These are phyloP conservation scores for Wickerhamiella pararugosa DNA, from an alignment of 1,139 yeast species.

Conservation along the genomic window DNA sequence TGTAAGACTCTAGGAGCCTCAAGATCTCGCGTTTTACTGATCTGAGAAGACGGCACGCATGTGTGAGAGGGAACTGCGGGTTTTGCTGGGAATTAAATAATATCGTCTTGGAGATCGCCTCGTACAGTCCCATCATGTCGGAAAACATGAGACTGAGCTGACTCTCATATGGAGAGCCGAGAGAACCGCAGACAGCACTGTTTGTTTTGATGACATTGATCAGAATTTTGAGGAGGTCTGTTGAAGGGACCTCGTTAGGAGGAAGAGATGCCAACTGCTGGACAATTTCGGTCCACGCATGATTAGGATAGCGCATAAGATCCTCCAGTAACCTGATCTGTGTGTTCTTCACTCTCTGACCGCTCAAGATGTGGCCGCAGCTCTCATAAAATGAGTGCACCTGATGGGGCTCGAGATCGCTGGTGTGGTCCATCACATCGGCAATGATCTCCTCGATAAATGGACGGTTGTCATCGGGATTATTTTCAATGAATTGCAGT, in stretches of 20 bases:
- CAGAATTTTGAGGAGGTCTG: constrained; percentile 82
- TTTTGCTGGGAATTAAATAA: constrained; percentile 68
- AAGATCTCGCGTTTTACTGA: constrained; percentile 91
- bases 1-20: constrained; percentile 76
- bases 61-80: constrained; percentile 82
- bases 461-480: constrained; percentile 78
- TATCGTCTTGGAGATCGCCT: constrained; percentile 70
- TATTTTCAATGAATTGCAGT: constrained; percentile 82
- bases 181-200: constrained; percentile 81
- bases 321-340: constrained; percentile 64
- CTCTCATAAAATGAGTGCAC: constrained; percentile 97
- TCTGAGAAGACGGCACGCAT: constrained; percentile 86
- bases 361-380: constrained; percentile 85
- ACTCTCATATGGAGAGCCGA: constrained; percentile 83
- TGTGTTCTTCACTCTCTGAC: constrained; percentile 48
- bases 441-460: constrained; percentile 81
- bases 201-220: constrained; percentile 91
- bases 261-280: constrained; percentile 58
- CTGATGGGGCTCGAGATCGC: constrained; percentile 91
- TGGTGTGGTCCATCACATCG: constrained; percentile 71
- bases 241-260: constrained; percentile 58
- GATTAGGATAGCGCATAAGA: constrained; percentile 80
- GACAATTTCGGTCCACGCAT: constrained; percentile 49
- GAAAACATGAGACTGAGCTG: constrained; percentile 78
- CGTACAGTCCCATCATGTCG: constrained; percentile 80